A percentile compares a stretch with the other conserved stretches of the same genome.
These are phyloP conservation scores for Euphrasia arctica DNA, from an alignment of 305 asterid genomes.

Conservation along the genomic window DNA sequence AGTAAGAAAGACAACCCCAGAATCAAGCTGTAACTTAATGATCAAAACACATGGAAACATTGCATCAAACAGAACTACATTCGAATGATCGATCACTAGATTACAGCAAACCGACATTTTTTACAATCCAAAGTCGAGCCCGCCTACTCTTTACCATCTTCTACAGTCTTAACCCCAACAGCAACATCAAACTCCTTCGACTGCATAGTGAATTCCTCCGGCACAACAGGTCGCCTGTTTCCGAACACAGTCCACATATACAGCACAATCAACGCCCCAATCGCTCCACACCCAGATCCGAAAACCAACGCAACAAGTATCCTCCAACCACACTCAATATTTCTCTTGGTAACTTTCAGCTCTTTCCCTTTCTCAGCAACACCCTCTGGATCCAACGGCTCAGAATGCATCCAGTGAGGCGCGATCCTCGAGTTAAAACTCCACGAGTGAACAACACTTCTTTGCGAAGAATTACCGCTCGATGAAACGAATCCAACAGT, in stretches of 20 bases:
- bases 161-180: constrained; percentile 46
- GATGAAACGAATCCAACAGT: constrained; percentile 64
- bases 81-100: constrained; percentile 70
- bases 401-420: constrained; percentile 76
- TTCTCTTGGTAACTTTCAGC: constrained; percentile 30
- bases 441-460: constrained; percentile 51
- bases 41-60: constrained; percentile 46
- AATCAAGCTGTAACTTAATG: constrained; percentile 73
- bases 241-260: constrained; percentile 61
- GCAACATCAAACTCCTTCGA: constrained; percentile 32
- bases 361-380: constrained; percentile 30
- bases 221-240: constrained; percentile 64
- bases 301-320: constrained; percentile 54
- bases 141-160: constrained; percentile 52
- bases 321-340: constrained; percentile 56
- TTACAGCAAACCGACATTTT: constrained; percentile 55
- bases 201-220: constrained; percentile 49
- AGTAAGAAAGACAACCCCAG: background rate
- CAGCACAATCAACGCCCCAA: constrained; percentile 58
- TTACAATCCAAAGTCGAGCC: constrained; percentile 35
- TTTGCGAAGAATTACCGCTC: constrained; percentile 49
- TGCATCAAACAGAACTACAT: constrained; percentile 32
- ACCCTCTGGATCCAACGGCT: constrained; percentile 71
- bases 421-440: constrained; percentile 41
- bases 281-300: constrained; percentile 77